Base-by-base conservation (phyloP, 2,329 filamentous ascomycete genomes). In the Claviceps humidiphila region DNA sequence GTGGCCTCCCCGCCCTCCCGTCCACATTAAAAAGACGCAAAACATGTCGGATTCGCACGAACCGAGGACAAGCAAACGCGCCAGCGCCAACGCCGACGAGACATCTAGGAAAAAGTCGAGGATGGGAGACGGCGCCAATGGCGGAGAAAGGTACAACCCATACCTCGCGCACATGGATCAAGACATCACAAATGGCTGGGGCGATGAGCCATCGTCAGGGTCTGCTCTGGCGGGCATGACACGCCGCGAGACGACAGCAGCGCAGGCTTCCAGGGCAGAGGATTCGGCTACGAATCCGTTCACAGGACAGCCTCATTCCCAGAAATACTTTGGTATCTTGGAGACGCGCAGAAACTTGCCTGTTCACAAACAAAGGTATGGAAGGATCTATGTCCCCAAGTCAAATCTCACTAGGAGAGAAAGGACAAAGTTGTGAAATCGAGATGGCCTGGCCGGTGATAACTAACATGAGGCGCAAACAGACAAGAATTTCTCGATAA, bases 111-210 rank as follows among this genome's bases (percentile, higher is more conserved):
- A 74, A 59, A 77, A 74, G 65, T 63, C 65, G 43, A 69, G 67
- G 56, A 73, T 68, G 60, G 58, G 59, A 14, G 63, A 63, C 30
- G 30, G 30, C 40, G 63, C 64, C 38, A 63, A 64, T 40, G 57
- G 58, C 34, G 64, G 61, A 51, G 59, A 63, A 17, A 68, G 67
- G 56, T 65, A 78, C 65, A 97, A 97, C 66, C 88, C 87, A 1
- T 97, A 98, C 73, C 81, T 98, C 56, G 87, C 89, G 53, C 93
- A 98, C 70, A 85, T 86, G 81, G 82, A 91, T 69, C 76, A 84
- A 57, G 71, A 77, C 56, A 61, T 63, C 38, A 65, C 64, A 65
- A 72, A 68, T 59, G 68, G 60, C 52, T 63, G 71, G 59, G 65
- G 68, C 42, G 64, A 58, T 52, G 51, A 51, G 47, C 30, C 45